Percentiles rank a stretch among this genome's conserved stretches.
Evolutionary conservation across 495 filamentous ascomycete genomes (phyloP).

Genomic region (Neurospora sp.): DNA sequence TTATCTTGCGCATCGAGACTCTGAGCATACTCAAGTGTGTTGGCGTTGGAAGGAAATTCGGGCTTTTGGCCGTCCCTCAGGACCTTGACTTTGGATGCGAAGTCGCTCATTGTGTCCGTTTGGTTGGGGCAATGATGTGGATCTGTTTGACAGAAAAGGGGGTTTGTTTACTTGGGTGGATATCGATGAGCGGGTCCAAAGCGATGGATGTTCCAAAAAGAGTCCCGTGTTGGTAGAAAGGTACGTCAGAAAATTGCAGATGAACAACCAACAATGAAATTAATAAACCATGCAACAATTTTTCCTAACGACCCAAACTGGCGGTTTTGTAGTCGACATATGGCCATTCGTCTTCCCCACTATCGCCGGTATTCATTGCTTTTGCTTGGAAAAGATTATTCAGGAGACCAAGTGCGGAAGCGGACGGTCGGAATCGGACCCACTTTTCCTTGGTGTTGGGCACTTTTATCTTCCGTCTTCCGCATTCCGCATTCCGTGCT

Average conservation of each 20-base stretch:
- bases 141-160: background rate
- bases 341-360: background rate
- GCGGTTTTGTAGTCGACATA: background rate
- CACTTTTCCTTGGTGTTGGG: background rate
- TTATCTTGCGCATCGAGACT: conserved; percentile 57
- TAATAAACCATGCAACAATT: background rate
- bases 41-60: conserved; percentile 9
- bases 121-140: background rate
- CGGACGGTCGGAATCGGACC: background rate
- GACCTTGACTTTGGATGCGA: background rate
- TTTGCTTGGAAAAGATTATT: background rate
- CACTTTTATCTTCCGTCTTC: background rate
- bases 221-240: background rate
- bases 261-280: background rate
- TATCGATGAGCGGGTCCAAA: background rate
- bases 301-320: background rate
- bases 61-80: conserved; percentile 9
- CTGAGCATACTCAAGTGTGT: conserved; percentile 9
- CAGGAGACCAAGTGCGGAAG: background rate
- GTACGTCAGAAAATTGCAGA: background rate
- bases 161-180: background rate
- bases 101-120: background rate
- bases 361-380: background rate
- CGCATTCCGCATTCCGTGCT: conserved; percentile 8
- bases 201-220: background rate